Evolutionary conservation across 208 protist species (phyloP).

Genomic region (Leishmania amazonensis): DNA sequence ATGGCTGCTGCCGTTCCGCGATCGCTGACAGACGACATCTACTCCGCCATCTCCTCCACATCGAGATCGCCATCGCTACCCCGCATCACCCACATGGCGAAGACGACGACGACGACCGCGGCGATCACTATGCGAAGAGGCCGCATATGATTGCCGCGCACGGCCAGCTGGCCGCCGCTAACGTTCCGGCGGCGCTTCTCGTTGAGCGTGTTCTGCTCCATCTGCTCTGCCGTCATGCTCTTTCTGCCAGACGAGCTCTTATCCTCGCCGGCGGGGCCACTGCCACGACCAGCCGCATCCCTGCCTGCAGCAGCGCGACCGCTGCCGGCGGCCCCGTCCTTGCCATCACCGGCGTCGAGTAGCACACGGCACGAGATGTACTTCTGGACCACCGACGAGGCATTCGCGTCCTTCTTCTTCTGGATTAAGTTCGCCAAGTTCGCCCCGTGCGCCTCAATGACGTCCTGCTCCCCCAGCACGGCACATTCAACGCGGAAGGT

Average conservation of each 20-base stretch:
- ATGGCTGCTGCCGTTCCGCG: background rate
- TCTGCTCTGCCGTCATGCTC: conserved; percentile 30
- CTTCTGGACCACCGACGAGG: conserved; percentile 51
- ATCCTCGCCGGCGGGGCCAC: conserved; percentile 6
- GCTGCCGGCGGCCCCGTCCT: conserved; percentile 2
- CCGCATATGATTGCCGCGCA: conserved; percentile 3
- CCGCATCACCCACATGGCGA: conserved; percentile 26
- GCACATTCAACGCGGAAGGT: conserved; percentile 83
- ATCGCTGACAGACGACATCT: background rate
- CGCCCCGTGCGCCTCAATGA: conserved; percentile 53
- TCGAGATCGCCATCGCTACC: background rate
- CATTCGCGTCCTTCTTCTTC: conserved; percentile 54
- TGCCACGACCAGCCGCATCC: background rate
- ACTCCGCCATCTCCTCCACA: background rate
- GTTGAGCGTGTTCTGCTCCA: conserved; percentile 36
- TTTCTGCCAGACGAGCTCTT: conserved; percentile 1
- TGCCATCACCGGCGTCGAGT: conserved; percentile 22
- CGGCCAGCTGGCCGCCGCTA: background rate
- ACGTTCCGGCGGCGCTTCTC: conserved; percentile 93
- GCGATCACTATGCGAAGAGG: conserved; percentile 14
- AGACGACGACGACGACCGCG: conserved; percentile 13
- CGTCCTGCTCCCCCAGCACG: conserved; percentile 49
- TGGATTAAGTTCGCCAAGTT: conserved; percentile 78
- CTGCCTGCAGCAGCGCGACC: background rate
- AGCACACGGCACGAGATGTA: conserved; percentile 49